Base-by-base conservation (phyloP, 2,329 filamentous ascomycete species). In the Neurospora sp. region DNA sequence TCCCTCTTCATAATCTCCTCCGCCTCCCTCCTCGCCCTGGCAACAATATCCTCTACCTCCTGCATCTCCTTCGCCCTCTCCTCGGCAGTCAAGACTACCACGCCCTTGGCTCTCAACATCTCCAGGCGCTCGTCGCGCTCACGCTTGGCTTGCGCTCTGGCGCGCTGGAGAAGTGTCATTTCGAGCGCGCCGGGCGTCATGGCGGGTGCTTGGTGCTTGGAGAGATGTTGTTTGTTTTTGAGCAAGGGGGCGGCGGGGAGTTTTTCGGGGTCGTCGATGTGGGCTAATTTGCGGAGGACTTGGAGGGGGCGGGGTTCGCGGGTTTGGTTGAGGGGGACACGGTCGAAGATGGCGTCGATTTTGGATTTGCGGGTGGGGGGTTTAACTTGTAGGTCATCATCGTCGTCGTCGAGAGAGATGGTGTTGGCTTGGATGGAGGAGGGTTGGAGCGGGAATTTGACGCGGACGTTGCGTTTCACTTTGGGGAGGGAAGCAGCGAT, bases 1-100 rank as follows among this genome's bases (percentile, higher is more conserved):
- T 99, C 96, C 67, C 89, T 84, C 75, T 91, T 88, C 80, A 90
- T 91, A 67, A 98, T 89, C 74, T 91, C 89, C 66, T 91, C 87
- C 1, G 90, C 94, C 77, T 98, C 93, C 72, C 89, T 85, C 70
- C 93, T 86, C 23, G 94, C 95, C 76, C 90, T 93, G 67, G 95
- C 91, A 36, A 98, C 87, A 71, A 98, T 86, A 76, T 97, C 91
- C 75, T 98, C 96, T 13, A 97, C 89, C 71, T 94, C 89, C 70
- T 91, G 89, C 79, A 93, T 88, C 78, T 97, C 91, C 40, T 88
- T 87, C 77, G 94, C 91, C 23, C 92, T 89, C 78, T 99, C 94
- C 79, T 97, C 95, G 2, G 90, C 88, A 0, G 92, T 97, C 78
- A 94, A 91, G 19, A 98, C 84, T 33, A 91, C 83, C 36, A 97